Evolutionary conservation across 371 early-diverging fungal species (phyloP).

Genomic region (Mortierella sp.): DNA sequence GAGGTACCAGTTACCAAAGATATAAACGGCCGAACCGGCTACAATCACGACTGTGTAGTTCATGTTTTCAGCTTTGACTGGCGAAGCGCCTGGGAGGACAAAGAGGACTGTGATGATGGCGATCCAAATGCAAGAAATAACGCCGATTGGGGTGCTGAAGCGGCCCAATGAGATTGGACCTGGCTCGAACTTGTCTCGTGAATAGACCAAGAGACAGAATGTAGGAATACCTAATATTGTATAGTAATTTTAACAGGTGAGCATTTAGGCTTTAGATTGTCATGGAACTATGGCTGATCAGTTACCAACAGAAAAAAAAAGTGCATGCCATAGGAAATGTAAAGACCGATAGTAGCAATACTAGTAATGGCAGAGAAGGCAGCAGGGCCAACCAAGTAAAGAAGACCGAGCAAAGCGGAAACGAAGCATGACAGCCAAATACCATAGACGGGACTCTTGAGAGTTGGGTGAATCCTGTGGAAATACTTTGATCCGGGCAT

Average conservation of each 20-base stretch:
- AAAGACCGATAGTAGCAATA: constrained; percentile 77
- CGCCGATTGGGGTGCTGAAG: constrained; percentile 60
- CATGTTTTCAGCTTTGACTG: constrained; percentile 70
- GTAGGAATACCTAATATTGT: constrained; percentile 73
- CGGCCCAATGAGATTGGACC: constrained; percentile 70
- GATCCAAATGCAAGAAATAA: constrained; percentile 67
- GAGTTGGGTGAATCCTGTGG: constrained; percentile 59
- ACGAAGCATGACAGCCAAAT: constrained; percentile 51
- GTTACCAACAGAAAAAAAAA: not conserved
- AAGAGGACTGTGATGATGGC: constrained; percentile 70
- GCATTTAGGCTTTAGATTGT: not conserved
- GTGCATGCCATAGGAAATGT: constrained; percentile 70
- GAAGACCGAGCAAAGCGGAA: constrained; percentile 62
- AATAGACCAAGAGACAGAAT: constrained; percentile 63
- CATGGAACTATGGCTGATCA: not conserved
- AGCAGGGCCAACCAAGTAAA: constrained; percentile 61
- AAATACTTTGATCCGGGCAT: constrained; percentile 71
- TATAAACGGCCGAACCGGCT: constrained; percentile 57
- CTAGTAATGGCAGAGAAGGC: constrained; percentile 77
- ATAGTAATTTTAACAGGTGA: too few relatives aligned
- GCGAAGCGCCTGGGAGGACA: constrained; percentile 68
- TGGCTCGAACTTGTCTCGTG: constrained; percentile 66
- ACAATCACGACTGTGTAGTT: constrained; percentile 67
- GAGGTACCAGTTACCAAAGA: constrained; percentile 61
- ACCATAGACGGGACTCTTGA: constrained; percentile 61